phyloP scores from a whole-genome alignment of 306 rosid species.

The Castanopsis chinensis region DNA sequence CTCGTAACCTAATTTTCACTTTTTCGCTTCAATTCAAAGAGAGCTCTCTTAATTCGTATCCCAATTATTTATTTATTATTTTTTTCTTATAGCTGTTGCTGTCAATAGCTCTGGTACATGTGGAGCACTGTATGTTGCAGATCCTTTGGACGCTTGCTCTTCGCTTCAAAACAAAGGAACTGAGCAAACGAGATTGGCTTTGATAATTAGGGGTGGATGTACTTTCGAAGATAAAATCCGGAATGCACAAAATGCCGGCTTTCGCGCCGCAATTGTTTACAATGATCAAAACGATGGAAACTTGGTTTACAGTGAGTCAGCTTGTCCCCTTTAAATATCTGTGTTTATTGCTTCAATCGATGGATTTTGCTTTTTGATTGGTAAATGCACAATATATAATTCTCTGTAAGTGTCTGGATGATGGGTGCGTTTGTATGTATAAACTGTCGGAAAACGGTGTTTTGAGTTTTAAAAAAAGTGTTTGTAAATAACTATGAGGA shows the following conservation, averaged over 20 bases:
- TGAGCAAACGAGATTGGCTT: slow-evolving; percentile 11
- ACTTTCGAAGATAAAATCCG: slow-evolving; percentile 30
- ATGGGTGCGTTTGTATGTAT: no score
- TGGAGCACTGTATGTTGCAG: slow-evolving; percentile 24
- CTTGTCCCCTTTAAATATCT: background rate
- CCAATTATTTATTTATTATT: no score
- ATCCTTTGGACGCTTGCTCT: slow-evolving; percentile 37
- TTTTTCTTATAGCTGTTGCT: slow-evolving; percentile 6
- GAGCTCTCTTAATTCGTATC: background rate
- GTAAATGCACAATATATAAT: background rate
- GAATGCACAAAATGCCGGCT: slow-evolving; percentile 34
- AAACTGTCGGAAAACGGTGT: no score
- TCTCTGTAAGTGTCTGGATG: background rate
- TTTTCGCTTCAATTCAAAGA: background rate
- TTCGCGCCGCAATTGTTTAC: slow-evolving; percentile 32
- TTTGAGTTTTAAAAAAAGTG: no score
- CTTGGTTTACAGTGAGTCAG: slow-evolving; percentile 34
- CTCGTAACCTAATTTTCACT: background rate
- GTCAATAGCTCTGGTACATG: slow-evolving; percentile 26
- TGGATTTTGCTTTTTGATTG: background rate
- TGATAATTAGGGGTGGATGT: slow-evolving; percentile 35
- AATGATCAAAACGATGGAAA: slow-evolving; percentile 22
- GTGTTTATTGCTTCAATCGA: background rate
- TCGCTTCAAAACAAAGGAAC: slow-evolving; percentile 6
- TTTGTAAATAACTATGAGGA: no score